Evolutionary conservation across 1,284 basidiomycete genomes (phyloP).

Genomic region (Caloboletus inedulis): DNA sequence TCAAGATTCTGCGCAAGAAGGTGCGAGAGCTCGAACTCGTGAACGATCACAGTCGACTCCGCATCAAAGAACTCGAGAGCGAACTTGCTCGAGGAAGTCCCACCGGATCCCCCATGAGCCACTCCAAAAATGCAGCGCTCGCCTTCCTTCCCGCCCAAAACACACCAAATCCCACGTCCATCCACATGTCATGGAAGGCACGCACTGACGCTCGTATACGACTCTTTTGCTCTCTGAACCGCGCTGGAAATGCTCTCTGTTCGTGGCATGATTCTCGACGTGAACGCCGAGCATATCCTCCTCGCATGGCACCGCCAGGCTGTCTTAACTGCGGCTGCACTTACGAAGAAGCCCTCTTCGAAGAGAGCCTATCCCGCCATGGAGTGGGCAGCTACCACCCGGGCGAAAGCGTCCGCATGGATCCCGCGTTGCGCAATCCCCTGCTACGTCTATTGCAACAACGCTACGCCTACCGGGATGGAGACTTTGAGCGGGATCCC

Average conservation of each 20-base stretch:
- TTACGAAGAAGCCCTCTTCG: constrained; percentile 76
- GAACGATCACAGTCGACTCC: constrained; percentile 44
- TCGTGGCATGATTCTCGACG: constrained; percentile 84
- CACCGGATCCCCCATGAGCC: constrained; percentile 25
- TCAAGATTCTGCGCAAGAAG: constrained; percentile 37
- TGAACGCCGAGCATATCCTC: constrained; percentile 71
- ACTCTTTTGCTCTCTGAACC: constrained; percentile 74
- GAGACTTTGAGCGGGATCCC: constrained; percentile 73
- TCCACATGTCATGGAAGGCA: constrained; percentile 58
- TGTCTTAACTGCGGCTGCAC: constrained; percentile 81
- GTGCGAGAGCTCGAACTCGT: constrained; percentile 45
- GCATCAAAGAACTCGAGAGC: constrained; percentile 46
- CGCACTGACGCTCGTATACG: constrained; percentile 68
- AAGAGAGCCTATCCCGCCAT: constrained; percentile 75
- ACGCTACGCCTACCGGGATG: constrained; percentile 76
- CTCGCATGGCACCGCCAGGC: constrained; percentile 74
- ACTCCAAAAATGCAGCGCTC: constrained; percentile 18
- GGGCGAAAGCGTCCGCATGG: constrained; percentile 81
- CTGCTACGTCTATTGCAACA: constrained; percentile 65
- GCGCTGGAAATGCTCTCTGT: constrained; percentile 80
- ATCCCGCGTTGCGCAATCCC: constrained; percentile 76
- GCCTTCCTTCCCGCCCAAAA: constrained; percentile 20
- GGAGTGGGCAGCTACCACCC: constrained; percentile 76
- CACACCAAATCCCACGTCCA: constrained; percentile 41
- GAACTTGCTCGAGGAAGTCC: constrained; percentile 38